Percentiles rank a stretch among this genome's conserved stretches.
Conservation (phyloP, 2,329 filamentous ascomycete species). For the Diaporthe citriasiana region DNA sequence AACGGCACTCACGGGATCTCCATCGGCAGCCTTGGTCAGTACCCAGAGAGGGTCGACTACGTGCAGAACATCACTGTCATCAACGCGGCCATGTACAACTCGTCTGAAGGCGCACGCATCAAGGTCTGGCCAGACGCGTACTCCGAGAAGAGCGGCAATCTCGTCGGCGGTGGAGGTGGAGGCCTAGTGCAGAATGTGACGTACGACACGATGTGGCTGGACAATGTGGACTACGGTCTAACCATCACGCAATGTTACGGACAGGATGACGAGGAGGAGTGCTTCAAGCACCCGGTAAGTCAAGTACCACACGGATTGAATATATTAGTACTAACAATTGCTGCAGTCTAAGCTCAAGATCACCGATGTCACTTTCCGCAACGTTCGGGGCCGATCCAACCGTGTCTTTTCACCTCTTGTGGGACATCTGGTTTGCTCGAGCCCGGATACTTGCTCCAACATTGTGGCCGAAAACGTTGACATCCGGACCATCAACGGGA, state of each 20-base stretch:
- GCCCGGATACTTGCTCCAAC: conserved; percentile 43
- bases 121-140: conserved; percentile 68
- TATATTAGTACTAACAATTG: background rate
- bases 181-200: conserved; percentile 73
- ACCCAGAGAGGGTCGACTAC: conserved; percentile 73
- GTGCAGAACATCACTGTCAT: conserved; percentile 78
- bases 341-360: conserved; percentile 62
- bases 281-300: conserved; percentile 64
- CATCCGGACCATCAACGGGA: conserved; percentile 46
- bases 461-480: conserved; percentile 46
- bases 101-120: conserved; percentile 77
- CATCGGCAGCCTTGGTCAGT: conserved; percentile 79
- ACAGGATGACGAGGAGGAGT: conserved; percentile 73
- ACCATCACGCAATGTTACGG: conserved; percentile 62
- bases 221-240: conserved; percentile 74
- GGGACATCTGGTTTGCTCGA: conserved; percentile 47
- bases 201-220: conserved; percentile 68
- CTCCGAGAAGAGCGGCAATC: conserved; percentile 57
- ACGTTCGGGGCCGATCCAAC: conserved; percentile 65
- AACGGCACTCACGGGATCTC: conserved; percentile 80
- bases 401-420: conserved; percentile 47
- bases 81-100: conserved; percentile 71
- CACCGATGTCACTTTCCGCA: conserved; percentile 65
- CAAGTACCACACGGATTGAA: fast-evolving
- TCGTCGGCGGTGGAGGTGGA: conserved; percentile 70